Base-by-base conservation (phyloP, 2,329 filamentous ascomycete species). In the Ascochyta clinopodiicola region DNA sequence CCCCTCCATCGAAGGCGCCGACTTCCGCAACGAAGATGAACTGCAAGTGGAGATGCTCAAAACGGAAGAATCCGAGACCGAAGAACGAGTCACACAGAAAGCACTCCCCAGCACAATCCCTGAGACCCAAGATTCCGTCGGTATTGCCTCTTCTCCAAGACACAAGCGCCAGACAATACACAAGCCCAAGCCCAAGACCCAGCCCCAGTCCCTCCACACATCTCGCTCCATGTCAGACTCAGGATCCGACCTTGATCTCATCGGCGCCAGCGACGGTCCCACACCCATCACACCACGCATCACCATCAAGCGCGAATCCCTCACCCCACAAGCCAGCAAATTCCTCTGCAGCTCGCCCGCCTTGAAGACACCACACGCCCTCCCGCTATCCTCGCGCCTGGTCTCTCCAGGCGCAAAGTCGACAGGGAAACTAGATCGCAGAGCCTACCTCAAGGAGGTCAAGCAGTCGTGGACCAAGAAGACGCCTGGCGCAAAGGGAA, bases 381-480 rank as follows among this genome's bases (percentile, higher is more conserved):
- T 22, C 4, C 44, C 22, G 34, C 32, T 21, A 4, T 48, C 53
- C 6, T 51, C 32, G 5, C 43, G 25, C 56, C 48, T 5, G 49
- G 38, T 27, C 1, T 44, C 17, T 21, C 22, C 51, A 3, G 50
- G 51, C 22, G 19, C 45, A 7, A 38, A 44, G 17, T 45, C 44
- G 8, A 49, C 55, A 1, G 40, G 34, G 7, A 50, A 34, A 17
- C 10, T 53, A 31, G 46, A 38, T n/a, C 19, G 40, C 9, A 61
- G 49, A 36, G 52, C 58, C 0, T 67, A 56, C 24, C 37, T 62
- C 1, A 68, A 65, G 22, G 59, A 62, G 31, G 50, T 70, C 2
- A 69, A 69, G 56, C 59, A 66, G 49, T 56, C 56, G 0, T 71
- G 69, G 70, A 48, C 68, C 1, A 62, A 54, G 35, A 62, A 42